Base-by-base conservation (phyloP, 164 flowering plant species). In the Berberis thunbergii region DNA sequence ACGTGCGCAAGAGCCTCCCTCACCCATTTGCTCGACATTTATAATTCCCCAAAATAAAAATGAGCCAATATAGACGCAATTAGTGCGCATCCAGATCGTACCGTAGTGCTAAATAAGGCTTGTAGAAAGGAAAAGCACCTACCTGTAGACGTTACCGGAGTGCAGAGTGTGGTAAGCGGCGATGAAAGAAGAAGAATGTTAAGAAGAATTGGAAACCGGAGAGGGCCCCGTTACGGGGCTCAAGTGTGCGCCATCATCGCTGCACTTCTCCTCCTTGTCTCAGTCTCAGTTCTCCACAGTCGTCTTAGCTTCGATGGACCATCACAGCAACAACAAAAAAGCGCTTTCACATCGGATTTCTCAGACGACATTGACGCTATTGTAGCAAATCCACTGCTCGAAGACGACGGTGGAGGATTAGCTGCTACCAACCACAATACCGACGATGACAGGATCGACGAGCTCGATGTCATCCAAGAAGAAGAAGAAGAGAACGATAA, bases 201-300 rank as follows among this genome's bases (percentile, higher is more conserved):
- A 9, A 58, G 79, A 4, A 71, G 55, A 39, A 77, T 75, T 52
- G 78, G 84, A 45, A 49, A 76, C 42, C 81, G 93, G 46, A 83
- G 90, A 38, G 89, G 88, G 43, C 86, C 82, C 52, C 81, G 80
- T n/a, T 80, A 80, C 69, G 86, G 88, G 40, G 76, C 85, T 1
- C 87, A 85, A 62, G 52, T 78, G 11, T 93, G 98, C 82, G 91
- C 96, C 61, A 54, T 74, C 2, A 6, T 70, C 52, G 80, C 96
- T n/a, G 96, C 98, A n/a, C 41, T 86, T 9, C 89, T 93, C 53
- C 96, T 93, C 77, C 91, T 93, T 64, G 61, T 88, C 66, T 93
- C 98, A 38, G 88, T 90, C 64, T 68, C 84, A n/a, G 75, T 88
- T 59, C 95, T 93, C 74, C 73, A 93, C 82, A 71, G 76, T 56